These are phyloP conservation scores for Fagus crenata DNA, from an alignment of 306 rosid genomes.

Conservation along the genomic window DNA sequence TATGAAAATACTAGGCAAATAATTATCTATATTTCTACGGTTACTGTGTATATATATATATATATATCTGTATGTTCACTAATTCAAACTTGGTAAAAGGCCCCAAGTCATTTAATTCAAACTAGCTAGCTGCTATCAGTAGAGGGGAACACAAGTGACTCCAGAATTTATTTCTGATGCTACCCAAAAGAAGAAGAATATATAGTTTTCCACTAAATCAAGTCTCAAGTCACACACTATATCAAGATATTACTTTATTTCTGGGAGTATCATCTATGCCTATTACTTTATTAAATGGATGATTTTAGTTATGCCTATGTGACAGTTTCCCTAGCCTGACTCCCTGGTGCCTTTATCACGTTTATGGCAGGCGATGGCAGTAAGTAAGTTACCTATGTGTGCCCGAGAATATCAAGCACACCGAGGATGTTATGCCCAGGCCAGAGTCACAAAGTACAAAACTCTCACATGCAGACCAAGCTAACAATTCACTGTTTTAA, in stretches of 20 bases:
- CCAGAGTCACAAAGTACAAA: neutral
- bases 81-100: neutral
- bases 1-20: neutral
- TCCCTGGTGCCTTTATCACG: neutral
- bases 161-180: neutral
- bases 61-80: neutral
- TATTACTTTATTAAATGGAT: neutral
- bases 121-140: neutral
- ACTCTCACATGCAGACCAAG: neutral
- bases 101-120: neutral
- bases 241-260: neutral
- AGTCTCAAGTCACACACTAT: neutral
- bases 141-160: neutral
- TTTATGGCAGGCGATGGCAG: neutral
- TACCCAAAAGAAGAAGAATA: neutral
- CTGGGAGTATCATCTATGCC: too few species aligned
- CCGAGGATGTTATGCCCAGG: neutral
- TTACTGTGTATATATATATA: too few species aligned
- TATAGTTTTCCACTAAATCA: neutral
- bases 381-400: neutral
- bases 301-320: too few species aligned
- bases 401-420: neutral
- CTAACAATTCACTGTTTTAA: neutral
- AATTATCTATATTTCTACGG: neutral
- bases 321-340: neutral